phyloP scores from a whole-genome alignment of 1,284 basidiomycete genomes.

The Rhodotorula sp. region DNA sequence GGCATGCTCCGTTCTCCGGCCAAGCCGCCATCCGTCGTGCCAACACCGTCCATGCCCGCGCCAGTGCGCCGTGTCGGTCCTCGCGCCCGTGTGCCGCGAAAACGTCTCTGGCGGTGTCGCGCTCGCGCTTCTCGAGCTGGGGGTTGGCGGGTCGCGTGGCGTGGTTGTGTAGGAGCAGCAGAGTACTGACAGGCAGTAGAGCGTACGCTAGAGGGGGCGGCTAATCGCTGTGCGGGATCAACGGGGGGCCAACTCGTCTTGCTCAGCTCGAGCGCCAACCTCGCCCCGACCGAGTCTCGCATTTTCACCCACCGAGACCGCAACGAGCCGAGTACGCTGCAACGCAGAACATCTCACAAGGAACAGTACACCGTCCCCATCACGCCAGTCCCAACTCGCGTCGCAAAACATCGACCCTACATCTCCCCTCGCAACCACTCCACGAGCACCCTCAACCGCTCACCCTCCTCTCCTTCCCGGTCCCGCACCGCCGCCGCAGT shows the following conservation, averaged over 20 bases:
- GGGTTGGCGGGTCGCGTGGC: background rate
- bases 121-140: background rate
- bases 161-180: background rate
- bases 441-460: slow-evolving; percentile 3
- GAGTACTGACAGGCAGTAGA: background rate
- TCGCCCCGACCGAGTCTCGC: background rate
- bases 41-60: background rate
- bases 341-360: too few species aligned
- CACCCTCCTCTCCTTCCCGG: background rate
- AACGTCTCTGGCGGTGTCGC: background rate
- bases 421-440: slow-evolving; percentile 26
- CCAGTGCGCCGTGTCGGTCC: background rate
- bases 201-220: background rate
- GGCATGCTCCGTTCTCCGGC: background rate
- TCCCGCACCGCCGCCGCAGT: slow-evolving; percentile 1
- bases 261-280: background rate
- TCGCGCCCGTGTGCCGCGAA: background rate
- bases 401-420: background rate
- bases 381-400: too few species aligned
- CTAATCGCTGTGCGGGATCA: background rate
- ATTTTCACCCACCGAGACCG: background rate
- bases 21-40: background rate
- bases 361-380: too few species aligned
- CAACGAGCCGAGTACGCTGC: too few species aligned
- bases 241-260: background rate